Evolutionary conservation across 2,329 filamentous ascomycete genomes (phyloP).

Genomic region (Cladosporium velox): DNA sequence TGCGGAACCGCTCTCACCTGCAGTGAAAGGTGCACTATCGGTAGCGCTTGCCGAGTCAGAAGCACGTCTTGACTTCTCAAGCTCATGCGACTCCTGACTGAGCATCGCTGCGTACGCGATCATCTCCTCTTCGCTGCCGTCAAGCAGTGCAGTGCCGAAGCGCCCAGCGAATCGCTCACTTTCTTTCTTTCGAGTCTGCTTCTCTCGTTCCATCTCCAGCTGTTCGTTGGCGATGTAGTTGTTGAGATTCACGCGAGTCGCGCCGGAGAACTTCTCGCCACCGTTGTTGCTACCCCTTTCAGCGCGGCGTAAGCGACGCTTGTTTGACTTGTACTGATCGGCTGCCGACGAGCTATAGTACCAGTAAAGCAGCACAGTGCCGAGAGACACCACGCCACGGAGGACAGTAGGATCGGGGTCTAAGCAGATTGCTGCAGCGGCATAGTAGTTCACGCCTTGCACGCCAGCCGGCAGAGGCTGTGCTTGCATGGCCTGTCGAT

Average conservation of each 20-base stretch:
- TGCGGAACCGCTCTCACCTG: conserved; percentile 40
- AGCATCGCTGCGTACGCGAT: conserved; percentile 64
- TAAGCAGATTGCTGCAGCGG: conserved; percentile 79
- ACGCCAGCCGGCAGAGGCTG: conserved; percentile 67
- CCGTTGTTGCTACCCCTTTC: conserved; percentile 63
- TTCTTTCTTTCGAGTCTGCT: conserved; percentile 66
- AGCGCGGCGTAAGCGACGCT: conserved; percentile 73
- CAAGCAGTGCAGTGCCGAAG: conserved; percentile 78
- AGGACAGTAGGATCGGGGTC: conserved; percentile 86
- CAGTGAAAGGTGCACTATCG: conserved; percentile 39
- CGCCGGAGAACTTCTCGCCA: conserved; percentile 61
- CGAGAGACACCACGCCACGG: conserved; percentile 83
- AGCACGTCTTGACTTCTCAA: conserved; percentile 50
- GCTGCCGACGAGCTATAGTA: conserved; percentile 81
- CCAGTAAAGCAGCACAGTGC: conserved; percentile 89
- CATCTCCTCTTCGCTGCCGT: conserved; percentile 61
- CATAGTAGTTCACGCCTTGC: conserved; percentile 70
- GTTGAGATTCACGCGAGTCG: conserved; percentile 68
- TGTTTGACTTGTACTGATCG: conserved; percentile 72
- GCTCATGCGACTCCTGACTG: conserved; percentile 59
- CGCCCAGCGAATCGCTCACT: conserved; percentile 70
- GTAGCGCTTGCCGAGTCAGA: conserved; percentile 44
- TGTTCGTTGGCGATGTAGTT: conserved; percentile 87
- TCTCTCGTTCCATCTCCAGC: conserved; percentile 74
- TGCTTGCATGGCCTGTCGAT: conserved; percentile 70